Conservation (phyloP, 495 filamentous ascomycete species). For the Lasiosphaeriaceae sp. region DNA sequence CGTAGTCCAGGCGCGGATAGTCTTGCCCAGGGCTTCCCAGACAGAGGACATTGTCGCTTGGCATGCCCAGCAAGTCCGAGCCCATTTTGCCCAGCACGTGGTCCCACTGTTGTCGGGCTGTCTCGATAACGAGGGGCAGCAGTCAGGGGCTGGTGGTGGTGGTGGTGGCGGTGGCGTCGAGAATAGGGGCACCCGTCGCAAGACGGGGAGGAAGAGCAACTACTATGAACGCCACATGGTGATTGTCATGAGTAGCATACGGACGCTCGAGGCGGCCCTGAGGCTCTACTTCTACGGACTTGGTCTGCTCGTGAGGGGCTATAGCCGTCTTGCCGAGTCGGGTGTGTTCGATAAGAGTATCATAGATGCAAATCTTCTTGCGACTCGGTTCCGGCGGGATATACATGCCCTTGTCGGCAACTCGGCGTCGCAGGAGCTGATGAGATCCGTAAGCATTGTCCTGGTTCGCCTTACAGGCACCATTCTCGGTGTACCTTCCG, state of each 20-base stretch:
- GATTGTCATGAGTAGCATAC: conserved; percentile 42
- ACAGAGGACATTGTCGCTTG: conserved; percentile 49
- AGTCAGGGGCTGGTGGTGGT: too few species aligned
- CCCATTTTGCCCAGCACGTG: conserved; percentile 49
- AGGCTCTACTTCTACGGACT: conserved; percentile 47
- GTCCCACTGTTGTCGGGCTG: conserved; percentile 43
- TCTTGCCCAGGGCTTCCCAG: conserved; percentile 40
- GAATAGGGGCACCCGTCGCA: neutral
- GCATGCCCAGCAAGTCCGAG: conserved; percentile 48
- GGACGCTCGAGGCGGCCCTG: conserved; percentile 47
- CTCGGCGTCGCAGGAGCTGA: conserved; percentile 54
- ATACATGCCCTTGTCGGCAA: conserved; percentile 65
- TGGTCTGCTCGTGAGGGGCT: conserved; percentile 38
- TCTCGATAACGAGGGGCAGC: conserved; percentile 16
- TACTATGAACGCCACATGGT: conserved; percentile 34
- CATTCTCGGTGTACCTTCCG: conserved; percentile 52
- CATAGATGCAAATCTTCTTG: conserved; percentile 31
- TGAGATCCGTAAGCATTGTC: conserved; percentile 49
- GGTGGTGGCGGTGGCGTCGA: conserved; percentile 1
- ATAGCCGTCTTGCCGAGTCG: conserved; percentile 17
- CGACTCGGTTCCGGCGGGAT: conserved; percentile 52
- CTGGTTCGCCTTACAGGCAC: conserved; percentile 48
- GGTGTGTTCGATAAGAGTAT: conserved; percentile 8
- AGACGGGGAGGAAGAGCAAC: neutral
- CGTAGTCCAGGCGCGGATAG: conserved; percentile 33